phyloP scores from a whole-genome alignment of 495 filamentous ascomycete genomes.

The Tuber brumale region DNA sequence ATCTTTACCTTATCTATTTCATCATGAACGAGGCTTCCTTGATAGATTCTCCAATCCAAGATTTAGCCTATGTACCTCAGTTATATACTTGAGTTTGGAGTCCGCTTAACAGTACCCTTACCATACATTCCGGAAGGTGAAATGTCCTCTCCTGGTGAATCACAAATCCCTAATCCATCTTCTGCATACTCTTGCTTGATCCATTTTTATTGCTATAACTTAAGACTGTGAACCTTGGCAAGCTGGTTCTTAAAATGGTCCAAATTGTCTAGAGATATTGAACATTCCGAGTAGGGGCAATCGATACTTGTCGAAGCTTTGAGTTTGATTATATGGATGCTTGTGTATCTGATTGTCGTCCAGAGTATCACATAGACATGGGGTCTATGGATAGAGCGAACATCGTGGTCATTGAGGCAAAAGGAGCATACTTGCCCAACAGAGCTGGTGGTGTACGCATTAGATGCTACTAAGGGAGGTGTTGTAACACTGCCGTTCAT shows the following conservation, averaged over 20 bases:
- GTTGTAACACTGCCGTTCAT: not conserved
- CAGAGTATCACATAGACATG: not conserved
- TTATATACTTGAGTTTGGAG: too few relatives aligned
- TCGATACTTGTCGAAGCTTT: not conserved
- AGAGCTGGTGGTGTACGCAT: not conserved
- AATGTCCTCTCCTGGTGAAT: not conserved
- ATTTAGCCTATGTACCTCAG: too few relatives aligned
- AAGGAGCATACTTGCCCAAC: not conserved
- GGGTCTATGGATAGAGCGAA: not conserved
- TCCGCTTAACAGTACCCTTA: too few relatives aligned
- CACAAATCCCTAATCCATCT: not conserved
- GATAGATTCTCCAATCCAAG: too few relatives aligned
- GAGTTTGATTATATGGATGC: not conserved
- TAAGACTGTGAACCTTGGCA: not conserved
- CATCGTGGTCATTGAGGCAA: not conserved
- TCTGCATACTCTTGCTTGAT: not conserved
- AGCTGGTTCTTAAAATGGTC: not conserved
- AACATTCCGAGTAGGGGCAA: not conserved
- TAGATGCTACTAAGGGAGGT: not conserved
- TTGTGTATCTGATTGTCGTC: not conserved
- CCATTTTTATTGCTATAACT: not conserved
- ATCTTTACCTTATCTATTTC: too few relatives aligned
- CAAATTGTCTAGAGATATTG: not conserved
- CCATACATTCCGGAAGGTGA: not conserved
- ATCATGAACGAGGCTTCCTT: too few relatives aligned